Conservation (phyloP, 2,329 filamentous ascomycete genomes). For the Claviceps pazoutovae region DNA sequence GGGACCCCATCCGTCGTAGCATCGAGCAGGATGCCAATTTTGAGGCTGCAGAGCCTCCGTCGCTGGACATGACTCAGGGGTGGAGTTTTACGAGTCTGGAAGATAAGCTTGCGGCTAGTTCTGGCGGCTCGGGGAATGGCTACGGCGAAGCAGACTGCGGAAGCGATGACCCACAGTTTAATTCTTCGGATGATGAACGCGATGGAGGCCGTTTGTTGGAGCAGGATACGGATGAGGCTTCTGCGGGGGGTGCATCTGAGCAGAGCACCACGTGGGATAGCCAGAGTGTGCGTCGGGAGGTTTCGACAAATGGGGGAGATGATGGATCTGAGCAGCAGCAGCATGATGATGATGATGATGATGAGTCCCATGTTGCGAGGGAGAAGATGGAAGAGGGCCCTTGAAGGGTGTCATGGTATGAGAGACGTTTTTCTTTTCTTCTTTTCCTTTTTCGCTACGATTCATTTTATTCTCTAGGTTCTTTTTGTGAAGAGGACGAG, state of each 20-base stretch:
- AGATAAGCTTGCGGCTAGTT: constrained; percentile 17
- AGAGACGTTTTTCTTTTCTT: no score
- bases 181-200: constrained; percentile 25
- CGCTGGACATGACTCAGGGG: constrained; percentile 20
- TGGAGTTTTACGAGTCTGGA: constrained; percentile 34
- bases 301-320: constrained; percentile 23
- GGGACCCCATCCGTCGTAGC: constrained; percentile 23
- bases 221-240: constrained; percentile 18
- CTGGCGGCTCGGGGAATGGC: constrained; percentile 7
- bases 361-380: constrained; percentile 34
- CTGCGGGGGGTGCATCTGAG: constrained; percentile 6
- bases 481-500: no score
- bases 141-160: constrained; percentile 20
- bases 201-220: constrained; percentile 12
- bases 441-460: no score
- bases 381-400: constrained; percentile 15
- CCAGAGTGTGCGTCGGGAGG: constrained; percentile 25
- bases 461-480: no score
- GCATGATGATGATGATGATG: no score
- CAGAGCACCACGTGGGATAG: constrained; percentile 17
- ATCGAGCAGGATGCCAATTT: constrained; percentile 31
- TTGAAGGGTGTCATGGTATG: no score
- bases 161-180: constrained; percentile 30
- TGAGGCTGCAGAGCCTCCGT: constrained; percentile 14
- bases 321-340: constrained; percentile 19